phyloP scores from a whole-genome alignment of 257 asterid genomes.

The Datura wrightii region DNA sequence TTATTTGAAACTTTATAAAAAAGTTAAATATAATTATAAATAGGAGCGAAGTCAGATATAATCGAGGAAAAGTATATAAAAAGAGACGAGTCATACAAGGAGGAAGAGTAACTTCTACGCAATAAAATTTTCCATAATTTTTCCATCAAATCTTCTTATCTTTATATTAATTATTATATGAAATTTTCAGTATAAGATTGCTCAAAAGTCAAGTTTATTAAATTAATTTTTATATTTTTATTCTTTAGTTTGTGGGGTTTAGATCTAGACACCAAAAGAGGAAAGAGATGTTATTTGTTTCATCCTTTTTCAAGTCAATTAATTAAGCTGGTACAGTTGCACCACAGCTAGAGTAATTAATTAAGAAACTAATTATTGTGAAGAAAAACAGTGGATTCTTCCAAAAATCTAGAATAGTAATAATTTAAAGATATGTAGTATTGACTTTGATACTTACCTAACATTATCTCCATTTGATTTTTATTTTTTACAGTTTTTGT shows the following conservation, averaged over 20 bases:
- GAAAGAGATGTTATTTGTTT: not conserved
- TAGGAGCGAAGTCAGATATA: too few relatives aligned
- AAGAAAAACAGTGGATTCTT: not conserved
- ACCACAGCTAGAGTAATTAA: not conserved
- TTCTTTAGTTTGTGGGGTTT: not conserved
- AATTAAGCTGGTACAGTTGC: conserved; percentile 21
- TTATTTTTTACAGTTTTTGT: not conserved
- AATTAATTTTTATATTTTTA: not conserved
- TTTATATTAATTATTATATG: not conserved
- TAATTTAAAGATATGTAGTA: not conserved
- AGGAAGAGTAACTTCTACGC: conserved; percentile 9
- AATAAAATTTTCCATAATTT: not conserved
- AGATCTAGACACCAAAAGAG: not conserved
- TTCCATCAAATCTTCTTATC: not conserved
- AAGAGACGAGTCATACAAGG: not conserved
- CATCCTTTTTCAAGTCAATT: not conserved
- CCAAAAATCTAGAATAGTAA: not conserved
- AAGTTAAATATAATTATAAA: not conserved
- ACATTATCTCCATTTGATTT: not conserved
- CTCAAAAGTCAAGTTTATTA: conserved; percentile 27
- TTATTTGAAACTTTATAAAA: not conserved
- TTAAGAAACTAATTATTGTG: not conserved
- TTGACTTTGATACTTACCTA: conserved; percentile 10
- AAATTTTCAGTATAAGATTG: not conserved
- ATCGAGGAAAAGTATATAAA: not conserved